Evolutionary conservation across 108 stramenopile species (phyloP).

Genomic region (Nannochloropsis gaditana): DNA sequence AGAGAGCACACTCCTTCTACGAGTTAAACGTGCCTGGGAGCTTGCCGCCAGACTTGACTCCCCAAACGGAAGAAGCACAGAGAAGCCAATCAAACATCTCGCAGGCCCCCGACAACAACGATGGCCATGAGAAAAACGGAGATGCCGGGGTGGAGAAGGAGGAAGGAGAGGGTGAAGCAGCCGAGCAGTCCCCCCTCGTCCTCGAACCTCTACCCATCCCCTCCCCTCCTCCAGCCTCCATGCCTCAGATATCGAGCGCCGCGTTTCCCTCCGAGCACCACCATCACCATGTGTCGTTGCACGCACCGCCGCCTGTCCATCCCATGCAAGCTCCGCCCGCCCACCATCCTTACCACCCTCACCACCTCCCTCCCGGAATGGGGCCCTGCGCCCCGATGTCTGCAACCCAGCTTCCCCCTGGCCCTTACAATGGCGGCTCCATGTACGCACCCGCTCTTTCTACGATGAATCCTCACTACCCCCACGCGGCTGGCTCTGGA

Average conservation of each 20-base stretch:
- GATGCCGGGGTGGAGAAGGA: background rate
- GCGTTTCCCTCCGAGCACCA: background rate
- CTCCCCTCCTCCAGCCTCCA: slow-evolving; percentile 2
- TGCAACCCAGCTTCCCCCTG: background rate
- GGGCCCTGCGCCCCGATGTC: too few species aligned
- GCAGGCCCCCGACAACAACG: background rate
- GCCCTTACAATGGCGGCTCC: background rate
- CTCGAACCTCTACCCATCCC: slow-evolving; percentile 1
- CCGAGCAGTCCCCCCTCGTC: background rate
- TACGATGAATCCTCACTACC: too few species aligned
- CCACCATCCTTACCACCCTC: background rate
- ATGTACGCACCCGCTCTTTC: background rate
- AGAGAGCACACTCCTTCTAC: background rate
- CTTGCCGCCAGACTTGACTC: background rate
- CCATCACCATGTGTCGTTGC: background rate
- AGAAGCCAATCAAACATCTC: too few species aligned
- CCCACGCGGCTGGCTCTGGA: too few species aligned
- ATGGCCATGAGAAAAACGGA: background rate
- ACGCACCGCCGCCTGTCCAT: background rate
- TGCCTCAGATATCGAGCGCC: background rate
- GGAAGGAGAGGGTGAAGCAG: background rate
- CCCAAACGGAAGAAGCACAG: too few species aligned
- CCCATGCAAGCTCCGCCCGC: background rate
- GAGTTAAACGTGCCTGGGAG: background rate
- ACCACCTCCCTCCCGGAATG: background rate